These are phyloP conservation scores for Tephrocybe rancida DNA, from an alignment of 768 basidiomycete species.

Conservation along the genomic window DNA sequence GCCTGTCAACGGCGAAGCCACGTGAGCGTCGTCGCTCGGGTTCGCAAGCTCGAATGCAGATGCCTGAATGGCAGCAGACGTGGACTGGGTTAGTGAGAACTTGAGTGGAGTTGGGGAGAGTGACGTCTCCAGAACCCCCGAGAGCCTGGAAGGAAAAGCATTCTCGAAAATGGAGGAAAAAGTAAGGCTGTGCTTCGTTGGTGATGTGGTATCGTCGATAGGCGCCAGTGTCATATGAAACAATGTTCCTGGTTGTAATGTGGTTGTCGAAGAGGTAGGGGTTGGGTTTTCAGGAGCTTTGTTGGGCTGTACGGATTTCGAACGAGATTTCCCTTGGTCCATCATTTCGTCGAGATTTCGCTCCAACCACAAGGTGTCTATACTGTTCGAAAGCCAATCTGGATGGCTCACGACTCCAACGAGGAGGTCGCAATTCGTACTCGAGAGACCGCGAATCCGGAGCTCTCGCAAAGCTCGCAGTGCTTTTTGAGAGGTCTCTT, in stretches of 20 bases:
- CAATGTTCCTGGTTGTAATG: slow-evolving; percentile 35
- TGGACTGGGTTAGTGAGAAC: slow-evolving; percentile 34
- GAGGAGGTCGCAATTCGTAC: slow-evolving; percentile 34
- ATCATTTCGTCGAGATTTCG: slow-evolving; percentile 26
- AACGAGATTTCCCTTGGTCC: slow-evolving; percentile 15
- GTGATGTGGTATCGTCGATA: not conserved
- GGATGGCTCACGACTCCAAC: slow-evolving; percentile 31
- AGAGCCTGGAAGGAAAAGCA: slow-evolving; percentile 35
- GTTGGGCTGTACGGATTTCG: not conserved
- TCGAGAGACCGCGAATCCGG: slow-evolving; percentile 61
- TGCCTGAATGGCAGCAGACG: slow-evolving; percentile 26
- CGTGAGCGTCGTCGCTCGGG: slow-evolving; percentile 30
- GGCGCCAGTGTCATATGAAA: slow-evolving; percentile 33
- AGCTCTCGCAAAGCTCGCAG: slow-evolving; percentile 81
- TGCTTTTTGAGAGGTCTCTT: slow-evolving; percentile 84
- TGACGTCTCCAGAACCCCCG: slow-evolving; percentile 35
- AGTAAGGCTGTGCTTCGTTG: slow-evolving; percentile 31
- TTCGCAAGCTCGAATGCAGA: slow-evolving; percentile 36
- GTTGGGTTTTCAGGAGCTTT: not conserved
- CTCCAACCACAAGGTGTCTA: slow-evolving; percentile 43
- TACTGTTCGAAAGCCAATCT: slow-evolving; percentile 29
- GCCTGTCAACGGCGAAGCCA: slow-evolving; percentile 36
- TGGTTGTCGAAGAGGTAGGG: not conserved
- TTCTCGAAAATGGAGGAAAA: slow-evolving; percentile 35
- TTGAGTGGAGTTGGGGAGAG: slow-evolving; percentile 27